Percentiles rank a stretch among this genome's conserved stretches.
Evolutionary conservation across 2,329 filamentous ascomycete species (phyloP).

Genomic region (Arthrobotrys pseudoclavata): DNA sequence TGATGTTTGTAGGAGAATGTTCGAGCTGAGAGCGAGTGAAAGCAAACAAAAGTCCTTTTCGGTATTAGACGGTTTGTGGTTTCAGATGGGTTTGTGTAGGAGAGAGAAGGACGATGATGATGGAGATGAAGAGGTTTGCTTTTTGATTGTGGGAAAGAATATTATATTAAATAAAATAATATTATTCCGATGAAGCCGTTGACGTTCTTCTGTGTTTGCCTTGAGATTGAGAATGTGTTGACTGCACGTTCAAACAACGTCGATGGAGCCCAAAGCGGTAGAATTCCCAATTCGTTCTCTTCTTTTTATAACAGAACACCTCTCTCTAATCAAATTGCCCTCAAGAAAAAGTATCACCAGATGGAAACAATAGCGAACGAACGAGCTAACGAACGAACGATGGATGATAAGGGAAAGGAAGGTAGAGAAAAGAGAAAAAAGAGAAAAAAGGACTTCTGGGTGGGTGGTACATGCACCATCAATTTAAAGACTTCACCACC

Average conservation of each 20-base stretch:
- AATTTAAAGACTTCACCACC: constrained; percentile 42
- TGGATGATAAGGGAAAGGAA: background rate
- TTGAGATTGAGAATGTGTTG: constrained; percentile 57
- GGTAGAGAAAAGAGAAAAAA: constrained; percentile 1
- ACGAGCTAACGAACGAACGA: constrained; percentile 32
- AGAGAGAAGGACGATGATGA: background rate
- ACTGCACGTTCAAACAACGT: constrained; percentile 19
- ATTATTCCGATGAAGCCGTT: background rate
- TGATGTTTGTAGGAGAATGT: background rate
- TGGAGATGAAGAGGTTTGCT: constrained; percentile 1
- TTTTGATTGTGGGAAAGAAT: background rate
- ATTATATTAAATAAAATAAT: background rate
- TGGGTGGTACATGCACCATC: constrained; percentile 40
- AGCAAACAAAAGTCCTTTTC: constrained; percentile 21
- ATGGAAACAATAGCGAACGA: constrained; percentile 2
- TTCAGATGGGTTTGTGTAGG: constrained; percentile 4
- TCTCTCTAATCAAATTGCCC: constrained; percentile 1
- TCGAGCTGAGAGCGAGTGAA: constrained; percentile 20
- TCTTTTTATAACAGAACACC: background rate
- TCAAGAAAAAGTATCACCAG: constrained; percentile 25
- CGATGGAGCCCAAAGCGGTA: constrained; percentile 32
- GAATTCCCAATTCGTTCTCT: constrained; percentile 16
- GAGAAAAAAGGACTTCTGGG: constrained; percentile 1
- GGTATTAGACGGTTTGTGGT: constrained; percentile 18
- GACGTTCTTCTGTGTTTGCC: constrained; percentile 17